phyloP scores from a whole-genome alignment of 1,139 yeast species.

The Yamadazyma songkhlaensis region DNA sequence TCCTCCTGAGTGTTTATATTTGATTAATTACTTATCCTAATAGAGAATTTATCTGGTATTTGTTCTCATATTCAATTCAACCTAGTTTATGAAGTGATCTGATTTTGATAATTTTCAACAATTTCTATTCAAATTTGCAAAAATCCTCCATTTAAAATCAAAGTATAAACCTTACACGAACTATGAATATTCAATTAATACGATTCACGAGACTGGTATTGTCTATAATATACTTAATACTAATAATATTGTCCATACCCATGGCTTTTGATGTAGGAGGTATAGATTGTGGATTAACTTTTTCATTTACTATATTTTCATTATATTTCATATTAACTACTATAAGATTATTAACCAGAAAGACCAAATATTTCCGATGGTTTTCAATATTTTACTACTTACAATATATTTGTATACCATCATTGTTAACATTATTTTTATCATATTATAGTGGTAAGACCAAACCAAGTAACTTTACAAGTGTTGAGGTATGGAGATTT shows the following conservation, averaged over 20 bases:
- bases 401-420: conserved; percentile 83
- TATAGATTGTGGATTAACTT: conserved; percentile 81
- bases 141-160: too few species aligned
- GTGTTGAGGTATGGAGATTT: conserved; percentile 56
- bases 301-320: conserved; percentile 69
- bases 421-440: conserved; percentile 70
- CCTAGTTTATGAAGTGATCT: too few species aligned
- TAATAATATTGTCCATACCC: conserved; percentile 82
- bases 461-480: conserved; percentile 8
- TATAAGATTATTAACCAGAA: conserved; percentile 54
- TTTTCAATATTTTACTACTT: conserved; percentile 66
- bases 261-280: conserved; percentile 97
- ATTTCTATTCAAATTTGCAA: too few species aligned
- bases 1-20: neutral
- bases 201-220: conserved; percentile 30
- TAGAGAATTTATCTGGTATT: too few species aligned
- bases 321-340: conserved; percentile 74
- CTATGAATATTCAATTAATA: conserved; percentile 9
- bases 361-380: conserved; percentile 47
- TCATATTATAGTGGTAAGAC: conserved; percentile 38
- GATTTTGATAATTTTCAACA: neutral
- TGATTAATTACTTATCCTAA: neutral
- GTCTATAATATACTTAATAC: conserved; percentile 58
- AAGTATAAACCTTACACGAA: neutral
- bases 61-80: too few species aligned